phyloP scores from a whole-genome alignment of 257 asterid genomes.

The Solanum lycopersicoides region DNA sequence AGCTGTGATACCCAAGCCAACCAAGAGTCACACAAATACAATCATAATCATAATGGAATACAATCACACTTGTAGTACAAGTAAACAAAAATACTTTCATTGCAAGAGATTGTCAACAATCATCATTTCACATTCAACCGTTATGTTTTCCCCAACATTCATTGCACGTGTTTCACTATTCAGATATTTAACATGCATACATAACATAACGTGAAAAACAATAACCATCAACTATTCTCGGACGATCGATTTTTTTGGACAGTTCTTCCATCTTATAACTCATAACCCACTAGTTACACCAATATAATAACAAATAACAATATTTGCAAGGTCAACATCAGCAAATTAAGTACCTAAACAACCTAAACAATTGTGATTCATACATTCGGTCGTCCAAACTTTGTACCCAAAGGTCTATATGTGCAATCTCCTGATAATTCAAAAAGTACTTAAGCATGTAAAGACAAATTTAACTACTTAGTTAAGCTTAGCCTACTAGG shows the following conservation, averaged over 20 bases:
- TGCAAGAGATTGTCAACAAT: background rate
- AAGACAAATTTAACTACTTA: background rate
- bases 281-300: background rate
- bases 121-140: background rate
- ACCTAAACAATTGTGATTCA: background rate
- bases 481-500: background rate
- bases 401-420: background rate
- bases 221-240: background rate
- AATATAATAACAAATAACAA: background rate
- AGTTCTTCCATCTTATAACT: background rate
- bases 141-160: background rate
- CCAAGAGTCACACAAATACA: background rate
- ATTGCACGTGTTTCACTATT: background rate
- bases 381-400: background rate
- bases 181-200: too few species aligned
- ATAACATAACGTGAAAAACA: background rate
- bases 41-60: too few species aligned
- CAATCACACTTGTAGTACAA: too few species aligned
- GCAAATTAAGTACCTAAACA: background rate
- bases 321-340: background rate
- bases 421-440: too few species aligned
- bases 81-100: background rate
- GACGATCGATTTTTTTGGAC: background rate
- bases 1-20: background rate
- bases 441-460: background rate